A percentile compares a stretch with the other conserved stretches of the same genome.
Conservation (phyloP, 1,284 basidiomycete genomes). For the Anthracocystis panici-leucophaei region DNA sequence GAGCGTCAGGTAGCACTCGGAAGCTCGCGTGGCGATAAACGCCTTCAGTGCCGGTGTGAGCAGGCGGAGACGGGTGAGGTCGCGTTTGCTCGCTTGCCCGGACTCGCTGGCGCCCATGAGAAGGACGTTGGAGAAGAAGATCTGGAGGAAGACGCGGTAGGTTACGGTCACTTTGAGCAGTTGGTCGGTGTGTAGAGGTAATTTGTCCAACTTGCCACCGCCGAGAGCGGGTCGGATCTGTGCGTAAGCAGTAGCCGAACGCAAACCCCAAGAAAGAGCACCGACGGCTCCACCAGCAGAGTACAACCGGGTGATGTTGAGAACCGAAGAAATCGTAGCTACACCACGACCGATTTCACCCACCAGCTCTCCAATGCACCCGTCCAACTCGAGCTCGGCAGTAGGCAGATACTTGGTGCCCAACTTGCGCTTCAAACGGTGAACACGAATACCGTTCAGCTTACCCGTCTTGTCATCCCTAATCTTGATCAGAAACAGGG, state of each 20-base stretch:
- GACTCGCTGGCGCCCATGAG: constrained; percentile 86
- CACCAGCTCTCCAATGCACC: constrained; percentile 77
- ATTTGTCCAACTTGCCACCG: constrained; percentile 74
- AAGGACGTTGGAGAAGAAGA: constrained; percentile 94
- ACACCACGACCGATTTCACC: constrained; percentile 78
- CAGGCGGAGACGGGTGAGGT: constrained; percentile 82
- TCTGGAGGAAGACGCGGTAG: constrained; percentile 76
- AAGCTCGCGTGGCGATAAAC: constrained; percentile 78
- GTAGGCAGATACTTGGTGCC: constrained; percentile 82
- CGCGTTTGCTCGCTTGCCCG: constrained; percentile 95
- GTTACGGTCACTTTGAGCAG: constrained; percentile 73
- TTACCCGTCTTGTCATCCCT: constrained; percentile 37
- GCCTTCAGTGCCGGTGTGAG: constrained; percentile 80
- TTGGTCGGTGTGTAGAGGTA: constrained; percentile 65
- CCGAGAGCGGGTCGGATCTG: constrained; percentile 73
- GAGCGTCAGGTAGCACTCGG: constrained; percentile 78
- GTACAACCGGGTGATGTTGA: constrained; percentile 74
- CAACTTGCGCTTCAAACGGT: constrained; percentile 81
- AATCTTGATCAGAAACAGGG: constrained; percentile 72
- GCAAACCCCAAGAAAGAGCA: constrained; percentile 47
- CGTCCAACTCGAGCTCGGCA: constrained; percentile 79
- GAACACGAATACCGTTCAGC: constrained; percentile 79
- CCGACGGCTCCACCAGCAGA: constrained; percentile 46
- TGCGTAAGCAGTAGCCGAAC: constrained; percentile 44
- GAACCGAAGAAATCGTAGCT: constrained; percentile 75